phyloP scores from a whole-genome alignment of 1,139 yeast species.

The Taphrina pruni region DNA sequence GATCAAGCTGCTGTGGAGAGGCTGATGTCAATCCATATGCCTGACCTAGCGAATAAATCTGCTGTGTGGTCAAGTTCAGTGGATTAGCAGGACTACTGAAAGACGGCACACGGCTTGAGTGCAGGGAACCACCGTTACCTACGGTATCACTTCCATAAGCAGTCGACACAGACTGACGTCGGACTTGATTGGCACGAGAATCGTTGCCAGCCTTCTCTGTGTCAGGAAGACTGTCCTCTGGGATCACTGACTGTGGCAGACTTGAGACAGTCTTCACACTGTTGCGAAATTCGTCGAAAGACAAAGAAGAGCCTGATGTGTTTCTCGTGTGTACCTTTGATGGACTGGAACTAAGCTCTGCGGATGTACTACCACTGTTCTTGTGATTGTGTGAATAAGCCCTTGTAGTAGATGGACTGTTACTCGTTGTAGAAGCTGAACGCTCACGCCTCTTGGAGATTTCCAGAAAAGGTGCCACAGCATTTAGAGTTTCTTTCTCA shows the following conservation, averaged over 20 bases:
- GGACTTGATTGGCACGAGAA: neutral
- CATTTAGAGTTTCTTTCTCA: conserved; percentile 31
- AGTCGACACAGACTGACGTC: conserved; percentile 5
- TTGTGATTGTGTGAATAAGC: conserved; percentile 19
- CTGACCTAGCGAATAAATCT: conserved; percentile 4
- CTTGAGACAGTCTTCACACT: neutral
- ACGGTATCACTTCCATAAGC: neutral
- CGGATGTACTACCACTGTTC: neutral
- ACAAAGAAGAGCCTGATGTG: conserved; percentile 17
- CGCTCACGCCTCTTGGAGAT: conserved; percentile 21
- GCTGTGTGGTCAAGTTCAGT: conserved; percentile 2
- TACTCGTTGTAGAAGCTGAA: neutral
- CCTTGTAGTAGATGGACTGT: conserved; percentile 6
- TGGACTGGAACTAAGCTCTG: conserved; percentile 9
- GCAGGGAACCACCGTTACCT: neutral
- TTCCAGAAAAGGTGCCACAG: conserved; percentile 36
- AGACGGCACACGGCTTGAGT: neutral
- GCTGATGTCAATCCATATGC: conserved; percentile 8
- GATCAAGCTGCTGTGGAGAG: conserved; percentile 5
- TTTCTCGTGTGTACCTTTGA: neutral
- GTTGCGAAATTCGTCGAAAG: conserved; percentile 21
- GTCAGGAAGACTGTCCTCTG: conserved; percentile 11
- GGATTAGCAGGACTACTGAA: conserved; percentile 5
- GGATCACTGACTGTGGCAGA: conserved; percentile 16
- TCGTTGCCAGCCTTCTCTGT: neutral